These are phyloP conservation scores for Tricholomella constricta DNA, from an alignment of 768 basidiomycete genomes.

Conservation along the genomic window DNA sequence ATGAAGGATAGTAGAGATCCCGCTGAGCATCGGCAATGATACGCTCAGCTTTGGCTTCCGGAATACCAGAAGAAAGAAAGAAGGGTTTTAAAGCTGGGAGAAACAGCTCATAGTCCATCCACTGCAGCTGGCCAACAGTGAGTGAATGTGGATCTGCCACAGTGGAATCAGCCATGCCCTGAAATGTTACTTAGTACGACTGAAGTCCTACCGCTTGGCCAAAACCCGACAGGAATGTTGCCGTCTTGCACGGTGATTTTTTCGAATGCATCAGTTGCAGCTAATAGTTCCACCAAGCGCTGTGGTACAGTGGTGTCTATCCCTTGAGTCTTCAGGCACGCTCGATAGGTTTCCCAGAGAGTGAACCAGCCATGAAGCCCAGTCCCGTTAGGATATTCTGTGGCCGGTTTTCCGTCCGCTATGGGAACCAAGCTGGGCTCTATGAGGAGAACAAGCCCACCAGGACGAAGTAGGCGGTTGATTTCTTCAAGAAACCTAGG, in stretches of 20 bases:
- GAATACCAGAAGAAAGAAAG: conserved; percentile 53
- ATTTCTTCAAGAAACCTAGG: conserved; percentile 61
- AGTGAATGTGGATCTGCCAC: conserved; percentile 54
- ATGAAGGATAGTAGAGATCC: conserved; percentile 63
- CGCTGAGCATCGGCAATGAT: conserved; percentile 64
- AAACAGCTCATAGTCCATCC: conserved; percentile 72
- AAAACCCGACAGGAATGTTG: conserved; percentile 68
- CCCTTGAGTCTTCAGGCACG: conserved; percentile 50
- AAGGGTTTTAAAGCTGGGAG: conserved; percentile 64
- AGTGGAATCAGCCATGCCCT: conserved; percentile 6
- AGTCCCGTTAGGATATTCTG: conserved; percentile 24
- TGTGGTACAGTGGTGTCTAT: conserved; percentile 62
- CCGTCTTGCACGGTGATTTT: conserved; percentile 55
- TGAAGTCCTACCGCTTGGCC: conserved; percentile 54
- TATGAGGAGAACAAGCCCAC: conserved; percentile 67
- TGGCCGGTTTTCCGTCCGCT: conserved; percentile 44
- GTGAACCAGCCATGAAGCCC: conserved; percentile 61
- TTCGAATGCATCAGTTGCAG: conserved; percentile 54
- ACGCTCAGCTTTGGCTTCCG: conserved; percentile 53
- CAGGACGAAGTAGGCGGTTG: conserved; percentile 66
- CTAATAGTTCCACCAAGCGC: conserved; percentile 52
- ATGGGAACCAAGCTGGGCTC: conserved; percentile 60
- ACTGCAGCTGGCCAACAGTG: conserved; percentile 69
- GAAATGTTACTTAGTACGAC: conserved; percentile 8
- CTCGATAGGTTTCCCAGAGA: conserved; percentile 63